These are phyloP conservation scores for Saccharomycopsis sp. DNA, from an alignment of 805 yeast species.

Conservation along the genomic window DNA sequence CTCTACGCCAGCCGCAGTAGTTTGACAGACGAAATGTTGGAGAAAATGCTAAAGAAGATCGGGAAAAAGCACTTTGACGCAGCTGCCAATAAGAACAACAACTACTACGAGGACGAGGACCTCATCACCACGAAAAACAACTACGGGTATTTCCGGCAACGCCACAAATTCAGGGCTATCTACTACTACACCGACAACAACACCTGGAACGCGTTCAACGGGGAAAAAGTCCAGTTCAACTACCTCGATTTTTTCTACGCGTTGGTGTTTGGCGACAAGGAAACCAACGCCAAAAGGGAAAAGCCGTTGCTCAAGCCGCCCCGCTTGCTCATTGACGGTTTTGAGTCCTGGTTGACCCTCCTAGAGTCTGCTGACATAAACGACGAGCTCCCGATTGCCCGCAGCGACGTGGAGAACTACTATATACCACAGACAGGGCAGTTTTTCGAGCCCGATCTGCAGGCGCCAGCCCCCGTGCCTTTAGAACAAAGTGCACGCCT, in stretches of 20 bases:
- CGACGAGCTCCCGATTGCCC: background rate
- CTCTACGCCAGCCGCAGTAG: slow-evolving; percentile 1
- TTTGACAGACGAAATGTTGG: slow-evolving; percentile 15
- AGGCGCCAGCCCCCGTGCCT: background rate
- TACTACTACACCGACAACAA: slow-evolving; percentile 16
- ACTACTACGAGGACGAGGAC: slow-evolving; percentile 13
- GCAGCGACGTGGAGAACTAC: slow-evolving; percentile 5
- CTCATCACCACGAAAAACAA: slow-evolving; percentile 14
- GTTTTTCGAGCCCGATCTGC: slow-evolving; percentile 2
- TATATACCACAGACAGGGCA: slow-evolving; percentile 8
- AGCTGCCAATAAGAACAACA: slow-evolving; percentile 1
- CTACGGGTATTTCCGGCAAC: slow-evolving; percentile 19
- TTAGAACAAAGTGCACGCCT: background rate
- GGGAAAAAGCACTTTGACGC: slow-evolving; percentile 6
- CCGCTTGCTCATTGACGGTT: slow-evolving; percentile 12
- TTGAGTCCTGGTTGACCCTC: slow-evolving; percentile 18
- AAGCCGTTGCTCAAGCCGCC: slow-evolving; percentile 13
- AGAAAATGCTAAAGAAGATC: slow-evolving; percentile 11
- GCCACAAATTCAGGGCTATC: slow-evolving; percentile 19
- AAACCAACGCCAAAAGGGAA: slow-evolving; percentile 2
- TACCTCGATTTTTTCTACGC: slow-evolving; percentile 15
- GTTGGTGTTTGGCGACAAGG: slow-evolving; percentile 14
- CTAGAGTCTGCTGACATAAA: slow-evolving; percentile 11
- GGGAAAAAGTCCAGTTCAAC: slow-evolving; percentile 9
- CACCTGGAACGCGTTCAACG: slow-evolving; percentile 17